These are phyloP conservation scores for Plasmodium vivax DNA, from an alignment of 169 alveolate genomes.

Conservation along the genomic window DNA sequence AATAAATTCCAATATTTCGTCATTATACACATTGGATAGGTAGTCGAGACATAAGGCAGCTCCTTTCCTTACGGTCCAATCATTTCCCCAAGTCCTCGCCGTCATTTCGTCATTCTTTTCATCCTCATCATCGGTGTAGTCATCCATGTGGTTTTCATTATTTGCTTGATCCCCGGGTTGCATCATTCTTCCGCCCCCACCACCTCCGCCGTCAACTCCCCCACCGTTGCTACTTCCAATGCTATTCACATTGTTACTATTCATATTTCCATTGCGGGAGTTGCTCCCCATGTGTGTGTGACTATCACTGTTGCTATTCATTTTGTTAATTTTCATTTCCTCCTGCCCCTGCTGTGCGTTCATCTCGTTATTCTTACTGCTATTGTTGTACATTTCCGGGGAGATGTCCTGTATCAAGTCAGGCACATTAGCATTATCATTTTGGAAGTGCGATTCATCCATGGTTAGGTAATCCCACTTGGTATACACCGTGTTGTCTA, in stretches of 20 bases:
- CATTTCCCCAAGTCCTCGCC: constrained; percentile 89
- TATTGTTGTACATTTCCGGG: constrained; percentile 84
- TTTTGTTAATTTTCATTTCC: constrained; percentile 47
- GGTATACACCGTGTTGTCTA: constrained; percentile 85
- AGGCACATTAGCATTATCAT: constrained; percentile 87
- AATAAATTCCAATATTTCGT: constrained; percentile 81
- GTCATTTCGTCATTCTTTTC: constrained; percentile 84
- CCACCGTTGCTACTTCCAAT: not conserved
- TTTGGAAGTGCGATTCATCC: constrained; percentile 91
- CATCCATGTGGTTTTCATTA: not conserved
- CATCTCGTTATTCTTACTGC: constrained; percentile 75
- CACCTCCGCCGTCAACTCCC: not conserved
- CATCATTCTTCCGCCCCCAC: not conserved
- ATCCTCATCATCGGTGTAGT: constrained; percentile 7
- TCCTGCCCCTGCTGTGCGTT: not conserved
- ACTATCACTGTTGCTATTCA: constrained; percentile 76
- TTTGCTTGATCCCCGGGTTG: not conserved
- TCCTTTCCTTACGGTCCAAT: constrained; percentile 93
- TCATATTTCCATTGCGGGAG: not conserved
- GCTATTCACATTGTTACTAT: constrained; percentile 1
- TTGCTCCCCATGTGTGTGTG: constrained; percentile 1
- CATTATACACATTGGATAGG: constrained; percentile 82
- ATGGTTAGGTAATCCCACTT: constrained; percentile 90
- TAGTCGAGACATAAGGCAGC: constrained; percentile 88
- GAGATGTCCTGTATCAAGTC: constrained; percentile 88